Evolutionary conservation across 2,329 filamentous ascomycete species (phyloP), one percentile per base, ranked within the genome.

Genomic region (Tolypocladium album): DNA sequence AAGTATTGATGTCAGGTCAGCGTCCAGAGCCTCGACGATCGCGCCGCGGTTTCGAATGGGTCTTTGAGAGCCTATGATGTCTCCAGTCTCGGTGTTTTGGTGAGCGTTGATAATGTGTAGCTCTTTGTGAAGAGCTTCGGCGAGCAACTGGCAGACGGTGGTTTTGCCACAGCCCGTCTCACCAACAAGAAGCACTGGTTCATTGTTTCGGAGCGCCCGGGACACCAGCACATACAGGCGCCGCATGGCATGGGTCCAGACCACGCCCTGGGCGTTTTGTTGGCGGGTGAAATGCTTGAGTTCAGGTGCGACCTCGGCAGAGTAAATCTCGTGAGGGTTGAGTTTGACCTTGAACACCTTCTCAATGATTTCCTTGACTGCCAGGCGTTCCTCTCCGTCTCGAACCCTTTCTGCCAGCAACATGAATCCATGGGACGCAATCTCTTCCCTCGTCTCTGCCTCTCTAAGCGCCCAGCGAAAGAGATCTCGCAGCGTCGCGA

Each of bases 81-180:
- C 94, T 20, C 94, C 93, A 0, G 95, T 97, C 72, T 99, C 95
- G 0, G 94, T 92, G 65, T 99, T 99, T 66, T 97, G 93, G 73
- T 99, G 95, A 3, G 95, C 94, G 70, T 99, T 99, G 68, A 99
- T 88, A 66, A 93, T 94, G 65, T 92, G 87, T 45, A 99, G 78
- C 63, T 89, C 79, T 67, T 88, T 91, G 20, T 80, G 78, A 63
- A 90, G 82, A 4, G 90, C 88, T 68, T 96, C 88, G 3, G 94
- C 92, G 58, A 97, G 82, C 70, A 96, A 82, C 71, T 99, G 94
- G 66, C 91, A 95, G 8, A 99, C 89, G 2, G 93, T 97, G 0
- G 94, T 99, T 76, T 99, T 99, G 62, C 95, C 94, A 69, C 93
- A 97, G 7, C 94, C 94, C 22, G 94, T 99, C 71, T 99, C 95